Evolutionary conservation across 2,329 filamentous ascomycete species (phyloP).

Genomic region (Apiospora kogelbergensis): DNA sequence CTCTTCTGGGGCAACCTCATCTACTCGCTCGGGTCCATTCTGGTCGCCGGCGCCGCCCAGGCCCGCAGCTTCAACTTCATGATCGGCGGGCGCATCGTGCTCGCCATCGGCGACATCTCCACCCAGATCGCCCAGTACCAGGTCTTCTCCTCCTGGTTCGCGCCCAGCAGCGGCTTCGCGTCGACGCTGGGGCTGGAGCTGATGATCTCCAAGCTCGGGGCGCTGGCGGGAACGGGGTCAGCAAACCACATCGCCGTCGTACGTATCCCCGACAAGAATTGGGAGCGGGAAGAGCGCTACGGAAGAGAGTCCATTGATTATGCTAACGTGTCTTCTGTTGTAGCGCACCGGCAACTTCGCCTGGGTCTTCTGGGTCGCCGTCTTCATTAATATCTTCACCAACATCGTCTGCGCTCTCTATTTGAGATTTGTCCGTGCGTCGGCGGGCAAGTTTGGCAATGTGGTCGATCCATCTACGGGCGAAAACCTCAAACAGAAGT

Average conservation of each 20-base stretch:
- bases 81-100: constrained; percentile 55
- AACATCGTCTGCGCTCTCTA: constrained; percentile 54
- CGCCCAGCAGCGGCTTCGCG: constrained; percentile 60
- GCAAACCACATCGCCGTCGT: constrained; percentile 57
- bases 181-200: constrained; percentile 61
- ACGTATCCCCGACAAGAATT: neutral
- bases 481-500: constrained; percentile 57
- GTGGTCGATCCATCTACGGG: constrained; percentile 56
- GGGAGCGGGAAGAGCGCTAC: no score
- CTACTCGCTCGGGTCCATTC: constrained; percentile 56
- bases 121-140: constrained; percentile 66
- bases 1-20: constrained; percentile 63
- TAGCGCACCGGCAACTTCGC: constrained; percentile 57
- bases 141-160: constrained; percentile 65
- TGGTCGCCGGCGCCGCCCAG: constrained; percentile 57
- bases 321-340: constrained; percentile 13
- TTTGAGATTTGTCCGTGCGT: constrained; percentile 55
- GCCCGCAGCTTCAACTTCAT: constrained; percentile 59
- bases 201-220: constrained; percentile 60
- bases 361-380: constrained; percentile 62
- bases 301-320: neutral
- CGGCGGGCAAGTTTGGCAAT: constrained; percentile 45
- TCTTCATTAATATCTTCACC: constrained; percentile 65
- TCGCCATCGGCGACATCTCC: constrained; percentile 61
- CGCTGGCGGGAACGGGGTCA: constrained; percentile 59